Base-by-base conservation (phyloP, 148 eudicot genomes). In the Vaccinium corymbosum region DNA sequence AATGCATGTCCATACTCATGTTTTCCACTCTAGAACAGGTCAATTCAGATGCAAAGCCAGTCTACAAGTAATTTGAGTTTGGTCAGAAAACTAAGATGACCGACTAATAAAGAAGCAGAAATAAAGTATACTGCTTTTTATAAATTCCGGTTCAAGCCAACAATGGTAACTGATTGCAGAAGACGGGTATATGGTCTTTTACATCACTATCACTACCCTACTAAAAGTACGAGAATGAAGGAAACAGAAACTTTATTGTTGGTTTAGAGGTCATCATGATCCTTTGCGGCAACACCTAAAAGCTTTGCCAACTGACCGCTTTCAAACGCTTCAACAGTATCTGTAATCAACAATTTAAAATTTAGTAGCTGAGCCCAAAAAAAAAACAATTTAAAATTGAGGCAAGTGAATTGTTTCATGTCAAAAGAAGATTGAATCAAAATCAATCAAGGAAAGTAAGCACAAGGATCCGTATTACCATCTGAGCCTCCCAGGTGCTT, bases 401-500 rank as follows among this genome's bases (percentile, higher is more conserved):
- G 25, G 48, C 15, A 64, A 55, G 59, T 80, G 38, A 81, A 7
- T 27, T 76, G 15, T 27, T 66, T 75, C 19, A 11, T 10, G 76
- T 82, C 20, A 73, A 85, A 49, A 77, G 49, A 50, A 19, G 35
- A 25, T 27, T n/a, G 17, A 22, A 64, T 8, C 29, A 46, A 82
- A 53, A 75, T 14, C 6, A 11, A 57, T 13, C 25, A 77, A 29
- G 25, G 55, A 86, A 48, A 51, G 25, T 22, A 51, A 57, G 29
- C 9, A 61, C 20, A 27, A 64, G 59, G 46, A 75, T 8, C 8
- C 56, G 71, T 55, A 81, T 87, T 91, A 95, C 99, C 99, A 93
- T 97, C 99, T 81, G 99, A 92, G 83, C 99, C 99, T 73, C 99
- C 99, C 42, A 97, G 83, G 91, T 97, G 99, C 82, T 97, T 94